phyloP scores from a whole-genome alignment of 495 filamentous ascomycete genomes.

The Cudoniella acicularis region DNA sequence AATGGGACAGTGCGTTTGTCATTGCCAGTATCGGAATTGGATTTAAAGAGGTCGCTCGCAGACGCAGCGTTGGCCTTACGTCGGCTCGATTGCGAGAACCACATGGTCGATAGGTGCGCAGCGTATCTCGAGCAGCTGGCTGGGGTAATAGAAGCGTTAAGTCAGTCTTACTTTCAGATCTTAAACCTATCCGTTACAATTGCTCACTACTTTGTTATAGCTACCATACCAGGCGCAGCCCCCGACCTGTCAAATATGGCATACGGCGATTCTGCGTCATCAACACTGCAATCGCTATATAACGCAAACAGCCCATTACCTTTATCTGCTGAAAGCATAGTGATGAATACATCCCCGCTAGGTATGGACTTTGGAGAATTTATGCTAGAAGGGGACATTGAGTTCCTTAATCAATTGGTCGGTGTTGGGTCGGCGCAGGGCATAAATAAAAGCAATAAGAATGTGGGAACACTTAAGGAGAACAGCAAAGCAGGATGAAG shows the following conservation, averaged over 20 bases:
- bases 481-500: too few species aligned
- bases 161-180: conserved; percentile 16
- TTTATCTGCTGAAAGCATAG: not conserved
- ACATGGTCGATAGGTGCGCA: conserved; percentile 32
- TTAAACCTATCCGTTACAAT: not conserved
- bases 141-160: conserved; percentile 14
- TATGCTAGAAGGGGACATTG: conserved; percentile 34
- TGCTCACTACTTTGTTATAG: not conserved
- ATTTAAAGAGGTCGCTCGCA: conserved; percentile 22
- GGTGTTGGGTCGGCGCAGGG: not conserved
- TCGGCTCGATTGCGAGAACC: conserved; percentile 30
- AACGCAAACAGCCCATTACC: not conserved
- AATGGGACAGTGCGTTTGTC: not conserved
- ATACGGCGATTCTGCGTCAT: not conserved
- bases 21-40: conserved; percentile 1
- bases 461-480: too few species aligned
- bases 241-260: not conserved
- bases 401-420: conserved; percentile 15
- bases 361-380: conserved; percentile 38
- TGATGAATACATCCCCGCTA: conserved; percentile 25
- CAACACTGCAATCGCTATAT: not conserved
- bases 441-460: not conserved
- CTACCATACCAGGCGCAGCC: not conserved
- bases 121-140: conserved; percentile 28
- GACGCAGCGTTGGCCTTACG: conserved; percentile 27